Evolutionary conservation across 805 yeast species (phyloP).

Genomic region (Saccharomycodes ludwigii): DNA sequence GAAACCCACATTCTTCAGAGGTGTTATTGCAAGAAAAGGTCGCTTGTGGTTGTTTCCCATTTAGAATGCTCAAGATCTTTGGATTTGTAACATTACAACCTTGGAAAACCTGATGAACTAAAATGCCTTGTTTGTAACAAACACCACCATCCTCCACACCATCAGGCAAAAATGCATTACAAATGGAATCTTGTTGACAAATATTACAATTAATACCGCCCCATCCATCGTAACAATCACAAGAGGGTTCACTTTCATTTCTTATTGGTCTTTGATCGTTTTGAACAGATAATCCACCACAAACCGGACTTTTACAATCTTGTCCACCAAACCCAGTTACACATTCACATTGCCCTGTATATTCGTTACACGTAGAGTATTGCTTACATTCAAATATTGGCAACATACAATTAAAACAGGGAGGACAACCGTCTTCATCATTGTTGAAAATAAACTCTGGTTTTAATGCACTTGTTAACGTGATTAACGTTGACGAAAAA

Average conservation of each 20-base stretch:
- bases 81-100: slow-evolving; percentile 90
- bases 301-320: slow-evolving; percentile 78
- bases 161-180: slow-evolving; percentile 76
- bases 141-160: slow-evolving; percentile 57
- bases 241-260: slow-evolving; percentile 31
- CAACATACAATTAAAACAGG: slow-evolving; percentile 89
- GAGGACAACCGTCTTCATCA: slow-evolving; percentile 50
- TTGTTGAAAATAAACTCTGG: too few species aligned
- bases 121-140: slow-evolving; percentile 75
- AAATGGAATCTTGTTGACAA: slow-evolving; percentile 60
- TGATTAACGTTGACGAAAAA: too few species aligned
- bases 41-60: slow-evolving; percentile 80
- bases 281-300: slow-evolving; percentile 70
- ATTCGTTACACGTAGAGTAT: slow-evolving; percentile 77
- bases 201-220: slow-evolving; percentile 86
- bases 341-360: slow-evolving; percentile 87
- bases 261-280: slow-evolving; percentile 48
- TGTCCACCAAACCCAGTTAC: slow-evolving; percentile 87
- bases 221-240: slow-evolving; percentile 84
- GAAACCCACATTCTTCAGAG: slow-evolving; percentile 64
- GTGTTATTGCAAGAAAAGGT: slow-evolving; percentile 78
- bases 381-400: slow-evolving; percentile 87
- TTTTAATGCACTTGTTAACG: too few species aligned
- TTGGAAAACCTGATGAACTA: slow-evolving; percentile 72
- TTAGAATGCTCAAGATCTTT: slow-evolving; percentile 68